A percentile compares a stretch with the other conserved stretches of the same genome.
Conservation (phyloP, 305 asterid species). For the Coffea humblotiana region DNA sequence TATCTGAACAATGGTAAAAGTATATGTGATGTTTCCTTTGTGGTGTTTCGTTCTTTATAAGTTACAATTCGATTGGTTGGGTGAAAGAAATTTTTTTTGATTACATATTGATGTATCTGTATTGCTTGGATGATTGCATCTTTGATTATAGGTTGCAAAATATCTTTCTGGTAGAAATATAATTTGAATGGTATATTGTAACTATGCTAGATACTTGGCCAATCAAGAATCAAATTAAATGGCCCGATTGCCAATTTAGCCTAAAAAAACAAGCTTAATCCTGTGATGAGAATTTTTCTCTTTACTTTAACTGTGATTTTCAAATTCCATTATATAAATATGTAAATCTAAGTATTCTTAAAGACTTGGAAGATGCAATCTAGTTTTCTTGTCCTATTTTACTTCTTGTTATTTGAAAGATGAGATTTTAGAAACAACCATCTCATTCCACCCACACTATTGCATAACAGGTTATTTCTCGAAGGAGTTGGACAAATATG, state of each 20-base stretch:
- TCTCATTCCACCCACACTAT: conserved; percentile 2
- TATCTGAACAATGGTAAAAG: not conserved
- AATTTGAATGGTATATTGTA: not conserved
- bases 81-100: not conserved
- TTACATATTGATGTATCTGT: not conserved
- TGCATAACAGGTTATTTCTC: conserved; percentile 21
- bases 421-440: not conserved
- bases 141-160: not conserved
- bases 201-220: not conserved
- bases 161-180: not conserved
- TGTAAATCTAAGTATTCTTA: not conserved
- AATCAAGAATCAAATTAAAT: not conserved
- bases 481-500: conserved; percentile 24
- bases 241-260: not conserved
- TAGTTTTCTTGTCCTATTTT: not conserved
- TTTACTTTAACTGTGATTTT: not conserved
- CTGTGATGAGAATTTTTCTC: not conserved
- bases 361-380: not conserved
- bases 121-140: not conserved
- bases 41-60: not conserved
- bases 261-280: not conserved
- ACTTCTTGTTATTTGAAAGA: conserved; percentile 1
- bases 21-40: not conserved
- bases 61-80: not conserved
- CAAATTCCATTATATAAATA: not conserved